phyloP scores from a whole-genome alignment of 176 grass and related monocot genomes.

The Guadua angustifolia region DNA sequence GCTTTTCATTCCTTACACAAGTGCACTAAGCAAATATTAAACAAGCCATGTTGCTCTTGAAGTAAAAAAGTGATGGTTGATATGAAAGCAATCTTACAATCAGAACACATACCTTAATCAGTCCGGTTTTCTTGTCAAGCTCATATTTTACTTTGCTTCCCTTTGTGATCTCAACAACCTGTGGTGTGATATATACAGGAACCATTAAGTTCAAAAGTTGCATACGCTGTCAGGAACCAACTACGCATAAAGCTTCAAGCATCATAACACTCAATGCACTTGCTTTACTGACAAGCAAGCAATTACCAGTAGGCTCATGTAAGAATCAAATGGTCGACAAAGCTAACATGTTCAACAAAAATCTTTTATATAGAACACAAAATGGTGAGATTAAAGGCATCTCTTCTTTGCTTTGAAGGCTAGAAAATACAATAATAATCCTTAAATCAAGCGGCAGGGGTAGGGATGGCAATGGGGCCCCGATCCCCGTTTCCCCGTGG shows the following conservation, averaged over 20 bases:
- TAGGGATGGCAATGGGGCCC: too few relatives aligned
- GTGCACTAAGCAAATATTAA: neutral
- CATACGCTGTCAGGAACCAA: neutral
- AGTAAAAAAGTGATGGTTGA: constrained; percentile 17
- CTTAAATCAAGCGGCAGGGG: neutral
- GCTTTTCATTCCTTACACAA: neutral
- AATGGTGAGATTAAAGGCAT: neutral
- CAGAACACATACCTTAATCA: constrained; percentile 62
- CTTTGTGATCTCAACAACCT: constrained; percentile 85
- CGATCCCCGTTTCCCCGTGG: too few relatives aligned
- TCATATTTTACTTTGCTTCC: constrained; percentile 88
- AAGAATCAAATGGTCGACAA: neutral
- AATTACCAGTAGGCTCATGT: neutral
- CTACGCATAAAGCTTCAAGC: neutral
- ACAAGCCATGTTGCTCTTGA: neutral
- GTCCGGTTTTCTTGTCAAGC: constrained; percentile 80
- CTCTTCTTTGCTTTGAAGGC: neutral
- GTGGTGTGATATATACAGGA: neutral
- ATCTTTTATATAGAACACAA: neutral
- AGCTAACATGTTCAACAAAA: neutral
- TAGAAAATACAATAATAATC: neutral
- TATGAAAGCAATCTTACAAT: constrained; percentile 3
- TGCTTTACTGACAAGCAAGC: neutral
- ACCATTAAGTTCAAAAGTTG: neutral
- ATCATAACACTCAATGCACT: neutral